These are phyloP conservation scores for Moesziomyces parantarcticus DNA, from an alignment of 1,284 basidiomycete species.

Conservation along the genomic window DNA sequence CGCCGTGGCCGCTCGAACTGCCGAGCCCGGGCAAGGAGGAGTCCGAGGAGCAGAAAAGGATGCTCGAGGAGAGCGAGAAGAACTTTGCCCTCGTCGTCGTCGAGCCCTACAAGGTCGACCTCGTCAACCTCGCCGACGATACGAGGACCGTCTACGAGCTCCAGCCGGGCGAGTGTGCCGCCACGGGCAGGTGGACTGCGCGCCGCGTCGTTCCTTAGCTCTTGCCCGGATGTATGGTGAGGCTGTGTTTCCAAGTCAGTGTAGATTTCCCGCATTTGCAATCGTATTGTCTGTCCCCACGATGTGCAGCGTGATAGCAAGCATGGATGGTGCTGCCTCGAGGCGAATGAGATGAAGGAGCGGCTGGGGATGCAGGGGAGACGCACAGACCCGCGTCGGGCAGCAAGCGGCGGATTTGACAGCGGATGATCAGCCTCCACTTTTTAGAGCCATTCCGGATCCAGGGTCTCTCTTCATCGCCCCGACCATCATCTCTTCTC, in stretches of 20 bases:
- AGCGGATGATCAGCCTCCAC: slow-evolving; percentile 9
- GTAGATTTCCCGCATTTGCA: slow-evolving; percentile 3
- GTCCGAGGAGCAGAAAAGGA: slow-evolving; percentile 58
- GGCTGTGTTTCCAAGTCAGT: not conserved
- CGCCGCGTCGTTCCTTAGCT: slow-evolving; percentile 60
- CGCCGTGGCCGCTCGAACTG: slow-evolving; percentile 59
- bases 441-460: slow-evolving; percentile 1
- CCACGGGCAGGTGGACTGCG: slow-evolving; percentile 55
- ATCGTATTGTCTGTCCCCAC: slow-evolving; percentile 4
- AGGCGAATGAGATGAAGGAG: not conserved
- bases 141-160: slow-evolving; percentile 59
- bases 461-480: slow-evolving; percentile 1
- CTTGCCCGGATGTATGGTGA: not conserved
- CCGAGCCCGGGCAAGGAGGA: slow-evolving; percentile 61
- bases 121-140: slow-evolving; percentile 63
- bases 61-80: slow-evolving; percentile 56
- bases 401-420: too few relatives aligned
- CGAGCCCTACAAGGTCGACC: slow-evolving; percentile 65
- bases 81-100: slow-evolving; percentile 66
- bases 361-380: not conserved
- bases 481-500: not conserved
- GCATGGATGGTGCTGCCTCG: too few relatives aligned
- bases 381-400: slow-evolving; percentile 21
- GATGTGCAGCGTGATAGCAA: not conserved
- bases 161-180: slow-evolving; percentile 27